phyloP scores from a whole-genome alignment of 2,329 filamentous ascomycete species.

The Arthrobotrys conoides region DNA sequence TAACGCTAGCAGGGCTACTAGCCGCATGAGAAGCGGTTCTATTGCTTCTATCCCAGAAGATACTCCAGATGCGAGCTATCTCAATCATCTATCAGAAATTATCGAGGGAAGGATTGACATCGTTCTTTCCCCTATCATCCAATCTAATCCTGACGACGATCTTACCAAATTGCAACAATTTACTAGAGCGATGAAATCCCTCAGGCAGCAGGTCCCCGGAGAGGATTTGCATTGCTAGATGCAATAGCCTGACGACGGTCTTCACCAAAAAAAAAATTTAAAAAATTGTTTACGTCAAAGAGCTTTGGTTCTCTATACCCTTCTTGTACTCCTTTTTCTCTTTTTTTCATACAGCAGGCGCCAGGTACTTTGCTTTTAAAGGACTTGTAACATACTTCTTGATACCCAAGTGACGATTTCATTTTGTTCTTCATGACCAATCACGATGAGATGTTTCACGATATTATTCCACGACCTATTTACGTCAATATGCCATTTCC shows the following conservation, averaged over 20 bases:
- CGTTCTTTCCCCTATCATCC: conserved; percentile 44
- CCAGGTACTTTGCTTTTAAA: conserved; percentile 3
- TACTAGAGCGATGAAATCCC: conserved; percentile 11
- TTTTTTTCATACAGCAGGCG: conserved; percentile 8
- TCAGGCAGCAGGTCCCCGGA: conserved; percentile 33
- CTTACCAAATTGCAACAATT: conserved; percentile 34
- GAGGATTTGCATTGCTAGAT: conserved; percentile 25
- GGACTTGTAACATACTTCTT: conserved; percentile 9
- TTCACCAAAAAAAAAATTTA: not conserved
- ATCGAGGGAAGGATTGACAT: conserved; percentile 51
- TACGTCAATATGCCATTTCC: not conserved
- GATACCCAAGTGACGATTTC: conserved; percentile 20
- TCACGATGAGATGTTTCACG: conserved; percentile 27
- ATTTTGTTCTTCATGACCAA: conserved; percentile 2
- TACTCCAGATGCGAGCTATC: conserved; percentile 42
- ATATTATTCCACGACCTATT: conserved; percentile 7
- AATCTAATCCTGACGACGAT: conserved; percentile 11
- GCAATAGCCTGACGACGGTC: not conserved
- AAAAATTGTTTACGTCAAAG: not conserved
- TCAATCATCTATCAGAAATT: conserved; percentile 56
- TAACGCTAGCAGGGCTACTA: conserved; percentile 44
- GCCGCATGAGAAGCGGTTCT: conserved; percentile 46
- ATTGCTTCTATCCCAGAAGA: conserved; percentile 50
- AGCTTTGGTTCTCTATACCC: not conserved
- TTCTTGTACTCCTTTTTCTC: conserved; percentile 10